Evolutionary conservation across 1,139 yeast genomes (phyloP), one percentile per base, ranked within the genome.

Genomic region (Yamadazyma mexicana): DNA sequence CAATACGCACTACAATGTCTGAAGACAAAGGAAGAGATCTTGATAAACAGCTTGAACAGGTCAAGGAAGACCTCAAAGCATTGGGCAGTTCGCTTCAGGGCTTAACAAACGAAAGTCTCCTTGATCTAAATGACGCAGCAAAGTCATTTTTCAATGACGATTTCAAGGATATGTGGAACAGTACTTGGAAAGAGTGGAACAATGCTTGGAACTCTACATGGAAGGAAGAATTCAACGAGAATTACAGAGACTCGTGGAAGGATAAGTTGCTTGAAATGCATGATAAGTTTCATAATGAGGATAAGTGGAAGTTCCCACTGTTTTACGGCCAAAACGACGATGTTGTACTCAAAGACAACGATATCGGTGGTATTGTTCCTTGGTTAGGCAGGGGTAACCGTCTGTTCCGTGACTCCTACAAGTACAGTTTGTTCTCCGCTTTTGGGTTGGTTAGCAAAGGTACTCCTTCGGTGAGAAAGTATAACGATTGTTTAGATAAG

Each of bases 401-500:
- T 25, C 29, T 12, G 3, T 20, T 17, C 10, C 24, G 15, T n/a
- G 25, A 35, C 17, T 15, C 20, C 6, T 34, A 28, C 22, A 18
- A n/a, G 12, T 16, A 20, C 9, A 11, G 12, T 8, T 16, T 35
- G 14, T 35, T 12, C 22, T 12, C 35, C 20, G 15, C 27, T 26
- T 71, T 57, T 46, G 87, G 86, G 0, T 59, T 72, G 40, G 73
- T 75, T 56, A 73, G 84, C 1, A 75, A 69, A 46, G 81, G 81
- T 7, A 71, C 77, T 7, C 96, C 97, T 2, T 69, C 83, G 1
- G 64, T 75, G 1, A 62, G 75, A 37, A 75, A 77, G 46, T 87
- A 82, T 57, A 70, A 76, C 43, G 73, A 77, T 33, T 89, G 97
- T 58, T 54, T 74, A 52, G 75, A 75, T 24, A 67, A 75, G 34